Base-by-base conservation (phyloP, 139 green algal genomes). In the Chlamydomonas sp. region DNA sequence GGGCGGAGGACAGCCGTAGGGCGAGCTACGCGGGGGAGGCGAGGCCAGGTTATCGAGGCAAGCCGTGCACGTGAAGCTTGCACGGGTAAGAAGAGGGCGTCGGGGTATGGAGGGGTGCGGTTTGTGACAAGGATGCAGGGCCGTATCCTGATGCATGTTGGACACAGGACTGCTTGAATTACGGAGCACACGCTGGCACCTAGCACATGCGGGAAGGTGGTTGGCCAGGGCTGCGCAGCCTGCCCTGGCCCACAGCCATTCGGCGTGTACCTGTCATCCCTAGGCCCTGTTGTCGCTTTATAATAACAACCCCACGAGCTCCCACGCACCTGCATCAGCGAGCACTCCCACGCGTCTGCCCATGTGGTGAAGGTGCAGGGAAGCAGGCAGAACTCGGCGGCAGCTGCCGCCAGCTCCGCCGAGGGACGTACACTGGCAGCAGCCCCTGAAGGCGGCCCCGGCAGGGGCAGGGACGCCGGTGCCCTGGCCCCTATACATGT, bases 311-410 rank as follows among this genome's bases (percentile, higher is more conserved):
- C 72, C 16, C 1, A 5, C 20, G 2, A 12, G 49, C 3, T 57
- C 49, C 9, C n/a, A 16, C 83, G 2, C n/a, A 86, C 83, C 83
- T 80, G 76, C 83, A 87, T 87, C n/a, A 87, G 63, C 69, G 31
- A 63, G 4, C 58, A 15, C n/a, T 87, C 83, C 83, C 73, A 80
- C 4, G 83, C 83, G 17, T 87, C 83, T 5, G 61, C 75, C 83
- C 83, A 87, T 72, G 49, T 81, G 15, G 83, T 81, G 73, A 87
- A 87, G 12, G 83, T 87, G 83, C 16, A 87, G 5, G 83, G 83
- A 72, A 87, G 73, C 62, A 87, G 73, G 62, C n/a, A 20, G 3
- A 74, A 3, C 3, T 87, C 83, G 0, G 83, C 83, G 0, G 83
- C 83, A 20, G 83, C 83, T 17, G 64, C 69, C 2, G 57, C 72